These are phyloP conservation scores for Bryum argenteum DNA, from an alignment of 225 moss, liverwort and hornwort species.

Conservation along the genomic window DNA sequence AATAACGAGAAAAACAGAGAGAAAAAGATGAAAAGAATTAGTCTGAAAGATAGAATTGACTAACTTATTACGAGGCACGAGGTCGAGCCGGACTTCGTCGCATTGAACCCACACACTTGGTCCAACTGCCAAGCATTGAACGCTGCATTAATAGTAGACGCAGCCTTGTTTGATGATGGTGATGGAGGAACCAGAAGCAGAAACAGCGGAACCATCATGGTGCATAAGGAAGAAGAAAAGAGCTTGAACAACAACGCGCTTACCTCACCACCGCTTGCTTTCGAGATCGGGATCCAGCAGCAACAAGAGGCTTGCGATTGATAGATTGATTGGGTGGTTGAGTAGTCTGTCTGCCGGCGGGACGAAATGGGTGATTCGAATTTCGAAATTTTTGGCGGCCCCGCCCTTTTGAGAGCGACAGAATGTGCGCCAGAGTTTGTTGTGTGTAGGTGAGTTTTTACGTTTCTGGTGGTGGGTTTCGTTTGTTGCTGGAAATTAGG, in stretches of 20 bases:
- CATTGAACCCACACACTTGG: slow-evolving; percentile 1
- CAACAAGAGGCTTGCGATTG: not conserved
- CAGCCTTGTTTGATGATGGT: not conserved
- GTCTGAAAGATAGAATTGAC: not conserved
- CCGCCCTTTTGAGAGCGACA: not conserved
- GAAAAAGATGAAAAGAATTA: not conserved
- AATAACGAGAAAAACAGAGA: not conserved
- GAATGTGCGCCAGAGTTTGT: not conserved
- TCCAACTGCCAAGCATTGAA: not conserved
- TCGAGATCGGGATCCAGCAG: not conserved
- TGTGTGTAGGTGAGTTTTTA: not conserved
- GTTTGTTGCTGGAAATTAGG: not conserved
- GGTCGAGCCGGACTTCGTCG: not conserved
- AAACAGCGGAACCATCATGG: not conserved
- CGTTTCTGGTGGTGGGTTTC: not conserved
- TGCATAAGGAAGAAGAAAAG: not conserved
- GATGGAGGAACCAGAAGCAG: not conserved
- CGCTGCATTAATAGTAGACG: not conserved
- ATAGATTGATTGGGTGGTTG: not conserved
- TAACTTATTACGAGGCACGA: not conserved
- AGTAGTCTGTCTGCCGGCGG: not conserved
- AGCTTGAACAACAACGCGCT: not conserved
- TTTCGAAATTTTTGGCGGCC: not conserved
- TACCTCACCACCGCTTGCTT: too few relatives aligned
- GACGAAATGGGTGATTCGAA: not conserved